Evolutionary conservation across 2,329 filamentous ascomycete species (phyloP).

Genomic region (Diplodia corticola): DNA sequence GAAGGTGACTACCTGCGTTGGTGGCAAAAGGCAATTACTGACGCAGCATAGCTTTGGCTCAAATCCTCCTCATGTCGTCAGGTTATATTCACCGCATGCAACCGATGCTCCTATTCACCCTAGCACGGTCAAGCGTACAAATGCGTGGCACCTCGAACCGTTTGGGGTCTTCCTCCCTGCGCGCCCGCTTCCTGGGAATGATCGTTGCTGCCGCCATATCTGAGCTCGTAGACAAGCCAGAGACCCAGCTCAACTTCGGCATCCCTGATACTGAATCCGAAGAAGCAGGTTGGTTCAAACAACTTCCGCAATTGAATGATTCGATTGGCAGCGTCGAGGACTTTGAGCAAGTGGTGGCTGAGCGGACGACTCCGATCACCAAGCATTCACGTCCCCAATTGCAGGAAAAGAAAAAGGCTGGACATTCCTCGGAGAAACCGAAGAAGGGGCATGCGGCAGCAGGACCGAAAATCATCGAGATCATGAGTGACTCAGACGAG

Average conservation of each 20-base stretch:
- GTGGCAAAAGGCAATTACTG: background rate
- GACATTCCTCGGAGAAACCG: background rate
- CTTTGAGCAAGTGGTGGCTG: conserved; percentile 19
- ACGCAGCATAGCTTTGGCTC: conserved; percentile 65
- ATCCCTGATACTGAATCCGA: conserved; percentile 73
- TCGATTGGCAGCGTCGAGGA: conserved; percentile 49
- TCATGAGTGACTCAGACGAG: conserved; percentile 54
- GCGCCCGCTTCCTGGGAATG: conserved; percentile 84
- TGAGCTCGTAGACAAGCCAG: conserved; percentile 63
- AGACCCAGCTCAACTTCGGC: conserved; percentile 77
- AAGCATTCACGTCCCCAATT: background rate
- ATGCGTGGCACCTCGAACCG: conserved; percentile 81
- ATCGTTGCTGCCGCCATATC: conserved; percentile 75
- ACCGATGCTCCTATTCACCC: conserved; percentile 65
- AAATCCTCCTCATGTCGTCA: conserved; percentile 74
- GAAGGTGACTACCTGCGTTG: conserved; percentile 60
- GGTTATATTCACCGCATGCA: conserved; percentile 71
- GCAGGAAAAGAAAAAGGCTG: background rate
- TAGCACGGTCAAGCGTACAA: conserved; percentile 72
- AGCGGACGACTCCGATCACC: conserved; percentile 1
- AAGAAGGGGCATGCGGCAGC: conserved; percentile 27
- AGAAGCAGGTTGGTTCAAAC: conserved; percentile 75
- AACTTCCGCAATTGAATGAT: conserved; percentile 64
- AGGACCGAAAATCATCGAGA: conserved; percentile 51
- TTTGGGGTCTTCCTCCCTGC: conserved; percentile 71